A percentile compares a stretch with the other conserved stretches of the same genome.
Evolutionary conservation across 306 rosid genomes (phyloP).

Genomic region (Cicer pinnatifidum): DNA sequence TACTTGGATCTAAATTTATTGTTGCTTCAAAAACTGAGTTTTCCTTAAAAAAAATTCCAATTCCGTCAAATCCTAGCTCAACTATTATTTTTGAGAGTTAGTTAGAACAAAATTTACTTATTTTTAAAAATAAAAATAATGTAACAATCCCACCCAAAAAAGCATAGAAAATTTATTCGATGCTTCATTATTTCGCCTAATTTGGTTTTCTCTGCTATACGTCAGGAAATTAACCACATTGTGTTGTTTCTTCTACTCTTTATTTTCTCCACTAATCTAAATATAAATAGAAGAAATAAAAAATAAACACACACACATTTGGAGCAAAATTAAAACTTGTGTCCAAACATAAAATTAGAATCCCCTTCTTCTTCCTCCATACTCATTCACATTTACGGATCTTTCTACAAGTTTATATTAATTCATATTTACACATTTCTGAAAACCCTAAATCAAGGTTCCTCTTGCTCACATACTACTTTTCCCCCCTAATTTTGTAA

Average conservation of each 20-base stretch:
- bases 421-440: neutral
- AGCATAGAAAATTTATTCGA: neutral
- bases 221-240: neutral
- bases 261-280: no score
- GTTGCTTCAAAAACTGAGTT: no score
- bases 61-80: no score
- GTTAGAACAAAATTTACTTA: no score
- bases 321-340: neutral
- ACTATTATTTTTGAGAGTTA: no score
- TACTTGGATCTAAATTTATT: no score
- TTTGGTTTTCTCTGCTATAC: neutral
- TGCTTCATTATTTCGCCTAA: neutral
- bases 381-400: neutral
- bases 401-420: neutral
- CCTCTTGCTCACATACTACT: neutral
- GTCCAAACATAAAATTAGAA: neutral
- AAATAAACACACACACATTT: no score
- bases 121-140: no score
- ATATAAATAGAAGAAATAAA: no score
- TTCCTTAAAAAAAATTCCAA: no score
- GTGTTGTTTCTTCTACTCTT: neutral
- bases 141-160: neutral
- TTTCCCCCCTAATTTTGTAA: neutral
- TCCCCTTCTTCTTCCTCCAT: neutral
- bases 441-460: conserved; percentile 50